Conservation (phyloP, 2,329 filamentous ascomycete species). For the Trichoderma arundinaceum region DNA sequence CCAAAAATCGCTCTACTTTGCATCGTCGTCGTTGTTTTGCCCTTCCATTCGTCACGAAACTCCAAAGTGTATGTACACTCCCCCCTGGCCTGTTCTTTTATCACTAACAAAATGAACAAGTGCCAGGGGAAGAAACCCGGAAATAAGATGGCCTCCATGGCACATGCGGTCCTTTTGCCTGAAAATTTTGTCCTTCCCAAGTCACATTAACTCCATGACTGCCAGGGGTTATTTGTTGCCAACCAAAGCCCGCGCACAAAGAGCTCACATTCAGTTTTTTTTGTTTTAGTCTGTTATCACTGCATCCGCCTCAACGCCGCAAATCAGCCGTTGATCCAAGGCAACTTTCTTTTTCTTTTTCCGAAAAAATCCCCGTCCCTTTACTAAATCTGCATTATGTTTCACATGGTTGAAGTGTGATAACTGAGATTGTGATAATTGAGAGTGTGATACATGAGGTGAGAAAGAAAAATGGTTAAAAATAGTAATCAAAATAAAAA, state of each 20-base stretch:
- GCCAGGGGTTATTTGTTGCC: not conserved
- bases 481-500: conserved; percentile 7
- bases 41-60: conserved; percentile 12
- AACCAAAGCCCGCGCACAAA: not conserved
- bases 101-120: not conserved
- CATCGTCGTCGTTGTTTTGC: not conserved
- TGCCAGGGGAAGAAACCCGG: not conserved
- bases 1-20: not conserved
- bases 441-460: conserved; percentile 3
- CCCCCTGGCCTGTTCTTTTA: not conserved
- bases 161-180: conserved; percentile 3
- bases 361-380: not conserved
- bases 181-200: conserved; percentile 6
- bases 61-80: conserved; percentile 6
- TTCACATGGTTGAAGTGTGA: conserved; percentile 26
- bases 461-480: not conserved
- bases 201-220: conserved; percentile 10
- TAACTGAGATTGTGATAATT: not conserved
- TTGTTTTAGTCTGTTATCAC: not conserved
- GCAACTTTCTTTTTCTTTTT: conserved; percentile 30
- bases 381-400: conserved; percentile 16
- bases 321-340: conserved; percentile 33
- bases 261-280: not conserved
- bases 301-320: conserved; percentile 17
- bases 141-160: conserved; percentile 1